A percentile compares a stretch with the other conserved stretches of the same genome.
phyloP scores from a whole-genome alignment of 371 early-diverging fungal species.

The Mucor velutinosus region DNA sequence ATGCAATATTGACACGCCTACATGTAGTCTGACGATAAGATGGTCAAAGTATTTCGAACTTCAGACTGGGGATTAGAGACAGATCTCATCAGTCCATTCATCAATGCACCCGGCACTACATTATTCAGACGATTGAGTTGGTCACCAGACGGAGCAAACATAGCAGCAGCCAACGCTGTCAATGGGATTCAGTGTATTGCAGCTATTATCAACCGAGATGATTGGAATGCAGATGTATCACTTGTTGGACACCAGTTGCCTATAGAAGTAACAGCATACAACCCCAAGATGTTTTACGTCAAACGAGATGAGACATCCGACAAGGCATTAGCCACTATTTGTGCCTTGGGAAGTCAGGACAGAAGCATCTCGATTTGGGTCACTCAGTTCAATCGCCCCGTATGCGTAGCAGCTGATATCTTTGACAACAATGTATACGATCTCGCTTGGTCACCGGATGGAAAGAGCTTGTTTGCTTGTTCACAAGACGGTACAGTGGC shows the following conservation, averaged over 20 bases:
- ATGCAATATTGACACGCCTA: no score
- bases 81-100: slow-evolving; percentile 76
- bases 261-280: slow-evolving; percentile 90
- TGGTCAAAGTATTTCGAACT: slow-evolving; percentile 85
- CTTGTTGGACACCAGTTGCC: slow-evolving; percentile 91
- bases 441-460: slow-evolving; percentile 87
- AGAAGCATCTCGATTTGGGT: slow-evolving; percentile 89
- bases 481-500: slow-evolving; percentile 94
- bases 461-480: slow-evolving; percentile 79
- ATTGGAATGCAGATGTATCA: slow-evolving; percentile 80
- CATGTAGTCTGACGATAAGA: slow-evolving; percentile 87
- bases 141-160: slow-evolving; percentile 92
- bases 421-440: slow-evolving; percentile 88
- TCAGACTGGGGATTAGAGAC: slow-evolving; percentile 84
- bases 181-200: slow-evolving; percentile 84
- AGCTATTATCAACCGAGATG: slow-evolving; percentile 76
- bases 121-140: slow-evolving; percentile 92
- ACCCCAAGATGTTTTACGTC: slow-evolving; percentile 74
- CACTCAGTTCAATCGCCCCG: slow-evolving; percentile 72
- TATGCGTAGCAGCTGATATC: slow-evolving; percentile 74
- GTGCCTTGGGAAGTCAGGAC: slow-evolving; percentile 94
- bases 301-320: slow-evolving; percentile 17
- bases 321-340: slow-evolving; percentile 59
- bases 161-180: slow-evolving; percentile 91
- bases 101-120: slow-evolving; percentile 77